These are phyloP conservation scores for Prototheca cutis DNA, from an alignment of 163 green algal genomes.

Conservation along the genomic window DNA sequence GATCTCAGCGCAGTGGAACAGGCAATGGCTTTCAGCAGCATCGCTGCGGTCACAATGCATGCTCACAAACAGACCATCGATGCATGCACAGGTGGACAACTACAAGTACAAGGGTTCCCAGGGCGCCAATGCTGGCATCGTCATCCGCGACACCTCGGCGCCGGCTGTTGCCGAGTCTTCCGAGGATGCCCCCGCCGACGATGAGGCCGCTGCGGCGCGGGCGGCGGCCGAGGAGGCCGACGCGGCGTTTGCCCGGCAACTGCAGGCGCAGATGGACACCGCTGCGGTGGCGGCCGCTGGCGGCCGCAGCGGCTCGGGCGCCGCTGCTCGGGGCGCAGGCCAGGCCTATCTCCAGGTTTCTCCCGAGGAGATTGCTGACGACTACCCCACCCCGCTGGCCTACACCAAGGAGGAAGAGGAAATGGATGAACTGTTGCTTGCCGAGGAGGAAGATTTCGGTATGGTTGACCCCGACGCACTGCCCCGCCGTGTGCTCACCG, in stretches of 20 bases:
- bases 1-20: too few species aligned
- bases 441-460: not conserved
- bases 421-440: conserved; percentile 61
- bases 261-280: conserved; percentile 73
- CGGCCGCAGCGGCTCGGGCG: not conserved
- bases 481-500: conserved; percentile 54
- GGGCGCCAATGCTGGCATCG: conserved; percentile 28
- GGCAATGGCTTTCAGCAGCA: too few species aligned
- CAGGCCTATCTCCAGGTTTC: conserved; percentile 75
- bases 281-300: conserved; percentile 14
- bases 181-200: conserved; percentile 3
- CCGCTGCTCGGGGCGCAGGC: not conserved
- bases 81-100: conserved; percentile 6
- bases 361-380: conserved; percentile 82
- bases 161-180: too few species aligned
- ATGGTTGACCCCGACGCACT: conserved; percentile 53
- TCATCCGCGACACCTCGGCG: conserved; percentile 26
- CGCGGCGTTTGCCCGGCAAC: conserved; percentile 55
- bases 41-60: too few species aligned
- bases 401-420: conserved; percentile 56
- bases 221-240: too few species aligned
- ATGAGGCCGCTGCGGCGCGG: conserved; percentile 24
- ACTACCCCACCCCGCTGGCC: conserved; percentile 73
- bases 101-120: conserved; percentile 28
- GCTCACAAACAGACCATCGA: too few species aligned